Evolutionary conservation across 1,284 basidiomycete species (phyloP), one percentile per base, ranked within the genome.

Genomic region (Apiotrichum porosum): DNA sequence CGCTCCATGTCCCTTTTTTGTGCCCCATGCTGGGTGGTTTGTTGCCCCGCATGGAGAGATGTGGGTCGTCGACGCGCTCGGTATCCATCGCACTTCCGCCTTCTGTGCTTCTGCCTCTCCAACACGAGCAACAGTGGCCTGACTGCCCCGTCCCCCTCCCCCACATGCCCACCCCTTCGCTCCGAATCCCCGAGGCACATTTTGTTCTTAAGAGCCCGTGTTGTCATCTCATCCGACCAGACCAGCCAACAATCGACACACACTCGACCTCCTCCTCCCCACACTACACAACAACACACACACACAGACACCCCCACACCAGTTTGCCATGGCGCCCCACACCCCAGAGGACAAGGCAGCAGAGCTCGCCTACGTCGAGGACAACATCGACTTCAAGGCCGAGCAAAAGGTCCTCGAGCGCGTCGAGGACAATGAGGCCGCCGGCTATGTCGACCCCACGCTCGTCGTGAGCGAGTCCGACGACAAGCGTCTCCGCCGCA

Each of bases 381-480:
- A 38, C 22, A 24, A 40, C 17, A 21, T 40, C 38, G 38, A 40
- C 4, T n/a, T n/a, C n/a, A n/a, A n/a, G n/a, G n/a, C n/a, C n/a
- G n/a, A n/a, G n/a, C n/a, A n/a, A n/a, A 33, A 14, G 26, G 38
- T 17, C 6, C 23, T 9, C 28, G 38, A 40, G 23, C n/a, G 19
- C 22, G 42, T 44, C 6, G 42, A 28, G 17, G 42, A 44, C 23
- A 37, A 9, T 18, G 42, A 42, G 15, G 53, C 53, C 6, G 49
- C 49, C 8, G 49, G 48, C 2, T 56, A 61, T 36, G 41, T 62
- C 17, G 55, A 62, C 42, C 54, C 46, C 17, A 56, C 49, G 23
- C 14, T 64, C 24, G 37, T 52, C 26, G 57, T 65, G 39, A 41
- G 33, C 19, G 57, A 61, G 17, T 55, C 31, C n/a, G 52, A 57